Base-by-base conservation (phyloP, 2,329 filamentous ascomycete genomes). In the Beauveria australis region DNA sequence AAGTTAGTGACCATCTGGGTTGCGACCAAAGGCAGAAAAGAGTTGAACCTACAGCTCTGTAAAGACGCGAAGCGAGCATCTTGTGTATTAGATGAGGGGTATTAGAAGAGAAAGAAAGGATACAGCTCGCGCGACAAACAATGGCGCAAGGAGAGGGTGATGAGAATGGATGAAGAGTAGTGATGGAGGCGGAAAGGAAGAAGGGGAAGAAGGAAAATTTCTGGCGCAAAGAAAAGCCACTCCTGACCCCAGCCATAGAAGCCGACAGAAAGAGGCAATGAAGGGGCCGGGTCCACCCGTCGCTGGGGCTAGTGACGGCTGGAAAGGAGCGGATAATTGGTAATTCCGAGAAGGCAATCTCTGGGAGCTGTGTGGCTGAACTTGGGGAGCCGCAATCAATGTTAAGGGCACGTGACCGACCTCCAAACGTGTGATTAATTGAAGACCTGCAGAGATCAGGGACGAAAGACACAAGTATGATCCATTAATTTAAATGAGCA, bases 21-120 rank as follows among this genome's bases (percentile, higher is more conserved):
- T 47, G 49, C 53, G 59, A 43, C 43, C 58, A 2, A 14, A 22
- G 47, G 47, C 53, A 54, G n/a, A 59, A 58, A 60, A 58, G 1
- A 19, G 37, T 40, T 48, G 65, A 51, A 85, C 88, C 80, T 85
- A 91, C 88, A 84, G 86, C 87, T 82, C 87, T 84, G 71, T 84
- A 83, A 70, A 91, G 78, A 76, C 86, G 85, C 71, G 87, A 84
- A 73, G 87, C 81, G 78, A 91, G 75, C 88, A 91, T 90, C 74
- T 77, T 87, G 79, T 72, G 69, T 68, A 69, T 67, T 66, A 69
- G 16, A 64, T 65, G 66, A 65, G 65, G 68, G 70, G 69, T 72
- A 74, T 72, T 70, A 65, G 44, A 71, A 68, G 68, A 70, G 64
- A 66, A 66, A 64, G 67, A 71, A 66, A 67, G 61, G 65, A 63